These are phyloP conservation scores for Nicotiana obtusifolia DNA, from an alignment of 257 asterid species.

Conservation along the genomic window DNA sequence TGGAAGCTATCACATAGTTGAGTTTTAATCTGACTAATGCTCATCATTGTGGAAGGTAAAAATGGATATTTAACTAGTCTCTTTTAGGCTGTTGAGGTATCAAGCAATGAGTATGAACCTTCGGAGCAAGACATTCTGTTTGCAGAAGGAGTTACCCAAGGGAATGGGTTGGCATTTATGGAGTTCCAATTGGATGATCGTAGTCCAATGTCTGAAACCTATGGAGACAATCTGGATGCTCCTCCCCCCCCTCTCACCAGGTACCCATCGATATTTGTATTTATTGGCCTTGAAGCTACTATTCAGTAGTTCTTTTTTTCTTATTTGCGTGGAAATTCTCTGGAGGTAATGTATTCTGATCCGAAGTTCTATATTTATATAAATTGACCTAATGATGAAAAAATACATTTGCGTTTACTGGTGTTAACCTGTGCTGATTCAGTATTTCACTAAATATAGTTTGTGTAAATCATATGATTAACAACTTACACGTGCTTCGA, in stretches of 20 bases:
- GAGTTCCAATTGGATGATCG: constrained; percentile 93
- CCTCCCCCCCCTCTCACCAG: constrained; percentile 58
- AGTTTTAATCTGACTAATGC: background rate
- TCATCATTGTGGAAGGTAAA: background rate
- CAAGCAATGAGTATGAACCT: constrained; percentile 94
- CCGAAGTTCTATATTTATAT: background rate
- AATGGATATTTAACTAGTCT: constrained; percentile 2
- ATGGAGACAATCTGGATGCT: constrained; percentile 72
- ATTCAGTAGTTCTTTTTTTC: background rate
- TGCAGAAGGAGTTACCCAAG: constrained; percentile 95
- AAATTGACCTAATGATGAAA: background rate
- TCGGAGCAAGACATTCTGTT: constrained; percentile 79
- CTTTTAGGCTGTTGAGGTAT: constrained; percentile 82
- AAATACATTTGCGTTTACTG: background rate
- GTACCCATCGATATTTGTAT: constrained; percentile 26
- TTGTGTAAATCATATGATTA: background rate
- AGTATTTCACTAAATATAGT: background rate
- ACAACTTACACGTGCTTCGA: background rate
- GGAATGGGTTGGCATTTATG: constrained; percentile 87
- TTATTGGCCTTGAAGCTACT: background rate
- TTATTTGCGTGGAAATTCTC: background rate
- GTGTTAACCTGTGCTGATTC: background rate
- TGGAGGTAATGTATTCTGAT: background rate
- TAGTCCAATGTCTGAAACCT: constrained; percentile 89
- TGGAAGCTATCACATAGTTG: background rate